Evolutionary conservation across 1,284 basidiomycete genomes (phyloP).

Genomic region (Ganoderma sinense): DNA sequence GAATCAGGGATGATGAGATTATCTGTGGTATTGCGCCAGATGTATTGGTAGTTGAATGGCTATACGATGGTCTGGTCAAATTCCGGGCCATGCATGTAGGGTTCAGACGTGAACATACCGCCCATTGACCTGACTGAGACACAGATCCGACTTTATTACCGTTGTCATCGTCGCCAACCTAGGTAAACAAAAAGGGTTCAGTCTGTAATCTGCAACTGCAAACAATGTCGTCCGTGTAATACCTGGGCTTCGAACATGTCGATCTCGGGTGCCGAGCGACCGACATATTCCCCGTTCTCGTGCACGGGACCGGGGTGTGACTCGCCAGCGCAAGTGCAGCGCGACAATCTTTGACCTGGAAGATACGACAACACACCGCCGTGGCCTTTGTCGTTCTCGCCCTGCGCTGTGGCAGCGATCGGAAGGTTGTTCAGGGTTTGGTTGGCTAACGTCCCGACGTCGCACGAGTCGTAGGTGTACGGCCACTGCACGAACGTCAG

Average conservation of each 20-base stretch:
- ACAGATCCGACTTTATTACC: slow-evolving; percentile 43
- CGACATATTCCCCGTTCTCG: slow-evolving; percentile 63
- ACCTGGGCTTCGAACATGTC: slow-evolving; percentile 73
- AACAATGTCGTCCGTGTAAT: slow-evolving; percentile 29
- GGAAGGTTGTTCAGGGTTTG: slow-evolving; percentile 50
- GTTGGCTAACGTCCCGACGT: slow-evolving; percentile 63
- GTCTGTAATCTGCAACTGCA: too few species aligned
- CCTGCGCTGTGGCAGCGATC: slow-evolving; percentile 41
- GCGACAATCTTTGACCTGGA: slow-evolving; percentile 78
- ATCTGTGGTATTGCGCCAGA: slow-evolving; percentile 39
- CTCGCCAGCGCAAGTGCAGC: slow-evolving; percentile 85
- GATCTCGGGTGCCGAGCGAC: slow-evolving; percentile 87
- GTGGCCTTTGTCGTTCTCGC: slow-evolving; percentile 45
- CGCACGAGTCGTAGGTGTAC: slow-evolving; percentile 63
- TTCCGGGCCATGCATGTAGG: background rate
- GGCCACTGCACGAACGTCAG: slow-evolving; percentile 47
- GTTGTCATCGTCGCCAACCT: slow-evolving; percentile 48
- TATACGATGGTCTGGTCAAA: slow-evolving; percentile 18
- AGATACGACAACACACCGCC: slow-evolving; percentile 62
- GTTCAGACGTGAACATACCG: slow-evolving; percentile 33
- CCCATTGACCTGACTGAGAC: slow-evolving; percentile 56
- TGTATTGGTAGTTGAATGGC: slow-evolving; percentile 42
- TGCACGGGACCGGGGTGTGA: slow-evolving; percentile 83
- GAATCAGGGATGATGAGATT: slow-evolving; percentile 51
- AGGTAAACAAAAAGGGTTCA: slow-evolving; percentile 17